Base-by-base conservation (phyloP, 139 green algal species). In the Chlorella sp. region DNA sequence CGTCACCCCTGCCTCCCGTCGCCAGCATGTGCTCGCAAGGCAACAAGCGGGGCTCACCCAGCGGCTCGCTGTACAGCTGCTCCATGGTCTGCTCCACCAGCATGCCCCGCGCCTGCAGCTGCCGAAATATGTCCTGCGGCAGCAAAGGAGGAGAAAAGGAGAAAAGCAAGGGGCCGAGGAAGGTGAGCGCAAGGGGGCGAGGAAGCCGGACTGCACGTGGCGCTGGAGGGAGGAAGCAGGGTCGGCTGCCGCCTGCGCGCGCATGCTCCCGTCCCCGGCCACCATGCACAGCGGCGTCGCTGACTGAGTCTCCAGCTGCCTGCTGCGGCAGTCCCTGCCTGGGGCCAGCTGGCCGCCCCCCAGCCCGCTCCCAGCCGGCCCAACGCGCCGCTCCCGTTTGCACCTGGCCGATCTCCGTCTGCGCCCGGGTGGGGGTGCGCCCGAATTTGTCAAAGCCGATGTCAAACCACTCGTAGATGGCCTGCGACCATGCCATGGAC, bases 381-480 rank as follows among this genome's bases (percentile, higher is more conserved):
- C n/a, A n/a, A n/a, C n/a, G n/a, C n/a, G n/a, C n/a, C n/a, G n/a
- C n/a, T n/a, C n/a, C n/a, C n/a, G n/a, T n/a, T n/a, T n/a, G n/a
- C n/a, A 75, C 78, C 91, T 93, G 74, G 4, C 60, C 79, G 41
- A 95, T 93, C 53, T 88, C 78, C 4, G 89, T 95, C 73, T 95
- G 91, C 56, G 85, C 76, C 36, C 79, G 82, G 25, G 93, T 97
- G 58, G 94, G 96, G 14, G 95, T 98, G 46, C 94, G 86, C 14
- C 93, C 95, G 84, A 98, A 98, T 61, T 94, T 91, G 90, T 99
- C 95, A 79, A 97, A 98, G 8, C 71, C 78, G 66, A 97, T 97
- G 86, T 94, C 93, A 79, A 99, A 99, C 95, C 95, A 99, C 33
- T 95, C 74, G 78, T 99, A 99, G 79, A 98, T 96, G 45, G 83